Evolutionary conservation across 495 filamentous ascomycete genomes (phyloP), one percentile per base, ranked within the genome.

Genomic region (Poronia punctata): DNA sequence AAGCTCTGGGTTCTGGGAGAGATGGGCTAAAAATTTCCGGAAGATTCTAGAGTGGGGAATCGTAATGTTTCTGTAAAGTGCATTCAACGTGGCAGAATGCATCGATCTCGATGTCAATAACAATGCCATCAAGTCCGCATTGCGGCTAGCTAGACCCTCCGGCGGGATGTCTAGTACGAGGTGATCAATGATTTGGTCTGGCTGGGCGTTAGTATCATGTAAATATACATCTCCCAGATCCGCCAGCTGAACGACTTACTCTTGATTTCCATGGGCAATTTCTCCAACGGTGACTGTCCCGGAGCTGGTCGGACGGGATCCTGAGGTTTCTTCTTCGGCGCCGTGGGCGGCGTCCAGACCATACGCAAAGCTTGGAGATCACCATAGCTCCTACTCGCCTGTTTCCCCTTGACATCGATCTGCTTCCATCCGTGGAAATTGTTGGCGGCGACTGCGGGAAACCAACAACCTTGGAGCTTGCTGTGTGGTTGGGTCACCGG

Each of bases 41-140:
- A 89, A 94, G 57, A 90, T 86, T 30, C 80, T 62, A 10, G 87
- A 92, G 64, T 90, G 87, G 4, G 87, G 87, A 52, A 94, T 82
- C 16, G 85, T 89, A 68, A 92, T 84, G 57, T 84, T 79, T 50
- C 75, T 70, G 68, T 92, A 92, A 26, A 94, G 74, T 29, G 85
- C 85, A 31, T 73, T 75, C 20, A 92, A 65, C 10, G 86, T 90
- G 15, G 82, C 82, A 11, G 76, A 74, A 56, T 90, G 84, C 50
- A 92, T 64, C 16, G 80, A 80, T 47, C 75, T 78, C 1, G 85
- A 92, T 8, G 86, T 79, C 21, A 90, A 66, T 25, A 94, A 65
- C 49, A 88, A 76, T 8, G 83, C 77, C 59, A 90, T 80, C 37
- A 92, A 67, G 56, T 94, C 87, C 35, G 84, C 75, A 61, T 94